phyloP scores from a whole-genome alignment of 352 stramenopile genomes.

The Phytophthora kernoviae region DNA sequence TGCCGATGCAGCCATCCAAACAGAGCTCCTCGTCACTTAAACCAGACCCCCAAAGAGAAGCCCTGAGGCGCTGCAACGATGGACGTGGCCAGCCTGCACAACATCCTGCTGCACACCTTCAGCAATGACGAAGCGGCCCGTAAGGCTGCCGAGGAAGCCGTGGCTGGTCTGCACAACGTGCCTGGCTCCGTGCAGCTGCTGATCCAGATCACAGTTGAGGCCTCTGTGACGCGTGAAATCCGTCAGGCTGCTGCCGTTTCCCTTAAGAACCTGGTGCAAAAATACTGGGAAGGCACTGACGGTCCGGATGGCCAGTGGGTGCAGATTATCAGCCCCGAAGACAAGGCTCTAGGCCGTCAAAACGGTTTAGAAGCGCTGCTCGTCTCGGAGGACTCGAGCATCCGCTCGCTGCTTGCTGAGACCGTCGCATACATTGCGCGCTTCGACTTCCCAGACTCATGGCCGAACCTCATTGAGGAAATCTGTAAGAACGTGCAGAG shows the following conservation, averaged over 20 bases:
- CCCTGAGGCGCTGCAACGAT: conserved; percentile 47
- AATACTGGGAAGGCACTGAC: conserved; percentile 91
- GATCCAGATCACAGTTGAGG: conserved; percentile 79
- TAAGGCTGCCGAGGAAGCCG: conserved; percentile 75
- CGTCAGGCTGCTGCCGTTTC: conserved; percentile 94
- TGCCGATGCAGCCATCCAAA: conserved; percentile 25
- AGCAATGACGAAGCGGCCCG: conserved; percentile 74
- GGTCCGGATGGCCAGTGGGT: conserved; percentile 80
- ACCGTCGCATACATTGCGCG: conserved; percentile 94
- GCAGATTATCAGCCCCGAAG: conserved; percentile 63
- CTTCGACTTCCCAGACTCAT: conserved; percentile 95
- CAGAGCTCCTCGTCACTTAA: conserved; percentile 26
- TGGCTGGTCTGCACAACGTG: conserved; percentile 78
- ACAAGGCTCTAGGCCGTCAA: conserved; percentile 71
- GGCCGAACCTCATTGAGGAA: conserved; percentile 91
- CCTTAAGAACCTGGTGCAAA: conserved; percentile 96
- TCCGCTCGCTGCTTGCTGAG: conserved; percentile 90
- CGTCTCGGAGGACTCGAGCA: conserved; percentile 50
- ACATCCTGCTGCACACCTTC: conserved; percentile 89
- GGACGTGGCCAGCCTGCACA: conserved; percentile 89
- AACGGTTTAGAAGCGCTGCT: conserved; percentile 69
- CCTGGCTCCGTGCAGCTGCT: conserved; percentile 80
- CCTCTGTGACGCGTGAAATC: conserved; percentile 79
- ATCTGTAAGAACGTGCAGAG: conserved; percentile 91
- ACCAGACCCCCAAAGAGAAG: conserved; percentile 22